A percentile compares a stretch with the other conserved stretches of the same genome.
phyloP scores from a whole-genome alignment of 2,329 filamentous ascomycete species.

The Xylariales sp. region DNA sequence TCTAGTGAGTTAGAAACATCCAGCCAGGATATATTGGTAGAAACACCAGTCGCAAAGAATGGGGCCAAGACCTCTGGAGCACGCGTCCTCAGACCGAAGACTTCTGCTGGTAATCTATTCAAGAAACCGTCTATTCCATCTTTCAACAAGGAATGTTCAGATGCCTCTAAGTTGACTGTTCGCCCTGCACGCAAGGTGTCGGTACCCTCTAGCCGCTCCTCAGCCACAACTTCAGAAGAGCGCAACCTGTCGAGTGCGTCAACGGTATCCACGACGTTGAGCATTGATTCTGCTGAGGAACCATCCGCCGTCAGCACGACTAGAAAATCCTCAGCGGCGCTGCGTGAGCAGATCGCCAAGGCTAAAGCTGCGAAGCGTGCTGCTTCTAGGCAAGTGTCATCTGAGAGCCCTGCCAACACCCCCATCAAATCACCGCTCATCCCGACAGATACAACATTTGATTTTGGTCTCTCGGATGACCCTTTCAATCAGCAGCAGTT shows the following conservation, averaged over 20 bases:
- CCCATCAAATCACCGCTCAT: slow-evolving; percentile 30
- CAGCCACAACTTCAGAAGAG: slow-evolving; percentile 32
- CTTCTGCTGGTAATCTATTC: slow-evolving; percentile 49
- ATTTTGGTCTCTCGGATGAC: slow-evolving; percentile 57
- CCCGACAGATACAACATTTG: slow-evolving; percentile 46
- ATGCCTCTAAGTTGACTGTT: slow-evolving; percentile 16
- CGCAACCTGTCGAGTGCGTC: slow-evolving; percentile 30
- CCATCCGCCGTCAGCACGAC: slow-evolving; percentile 18
- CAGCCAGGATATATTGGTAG: too few relatives aligned
- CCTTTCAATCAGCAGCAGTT: slow-evolving; percentile 66
- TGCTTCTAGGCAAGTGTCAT: slow-evolving; percentile 30
- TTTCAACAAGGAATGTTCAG: slow-evolving; percentile 23
- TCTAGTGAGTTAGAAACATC: too few relatives aligned
- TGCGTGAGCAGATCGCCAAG: slow-evolving; percentile 89
- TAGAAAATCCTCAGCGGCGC: slow-evolving; percentile 69
- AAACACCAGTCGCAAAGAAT: slow-evolving; percentile 30
- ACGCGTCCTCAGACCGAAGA: slow-evolving; percentile 43
- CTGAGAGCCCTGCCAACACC: slow-evolving; percentile 11
- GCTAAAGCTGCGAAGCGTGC: slow-evolving; percentile 78
- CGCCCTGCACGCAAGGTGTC: slow-evolving; percentile 34
- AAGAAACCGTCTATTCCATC: slow-evolving; percentile 50
- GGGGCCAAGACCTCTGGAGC: slow-evolving; percentile 43
- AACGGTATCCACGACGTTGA: slow-evolving; percentile 30
- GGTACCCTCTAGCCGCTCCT: slow-evolving; percentile 32
- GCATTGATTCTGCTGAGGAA: slow-evolving; percentile 29